Evolutionary conservation across 2,329 filamentous ascomycete genomes (phyloP), one percentile per base, ranked within the genome.

Genomic region (Cordyceps cateniannulata): DNA sequence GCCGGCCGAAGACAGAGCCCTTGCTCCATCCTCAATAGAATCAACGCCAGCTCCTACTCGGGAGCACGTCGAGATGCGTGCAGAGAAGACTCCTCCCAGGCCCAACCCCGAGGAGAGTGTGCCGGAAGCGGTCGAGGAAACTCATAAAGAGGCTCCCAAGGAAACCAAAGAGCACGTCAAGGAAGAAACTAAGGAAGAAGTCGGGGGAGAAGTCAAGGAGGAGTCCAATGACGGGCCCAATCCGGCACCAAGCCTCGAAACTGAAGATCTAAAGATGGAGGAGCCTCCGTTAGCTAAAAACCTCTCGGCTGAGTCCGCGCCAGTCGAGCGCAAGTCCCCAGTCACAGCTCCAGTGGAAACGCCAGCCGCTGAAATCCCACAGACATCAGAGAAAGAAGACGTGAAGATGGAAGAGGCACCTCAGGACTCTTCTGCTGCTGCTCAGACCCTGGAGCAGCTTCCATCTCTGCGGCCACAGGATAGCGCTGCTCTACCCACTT

Each of bases 401-500:
- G 27, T 56, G n/a, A 60, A 62, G 24, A 62, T 62, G 61, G 61
- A 62, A 38, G 61, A 62, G 32, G 61, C 51, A 10, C 44, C 61
- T 10, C 22, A 42, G 24, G 44, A 20, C 9, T n/a, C 60, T 29
- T 14, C 40, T 8, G 7, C 22, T n/a, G 8, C 25, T 25, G 16
- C 29, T 25, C 54, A 47, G 7, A 12, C 25, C 18, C 24, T 51
- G 18, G 47, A 32, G 7, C 45, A 32, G 20, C 38, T n/a, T 12
- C 38, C 60, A 8, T 32, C 60, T 38, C 54, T 42, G 6, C 52
- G 54, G 7, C 45, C 27, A 8, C 57, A 60, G 40, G 40, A 53
- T 8, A 52, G 22, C 27, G 68, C 68, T 9, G 63, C 61, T n/a
- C 63, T 62, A 1, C 67, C 71, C 5, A 65, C 64, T 22, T 73